Percentiles rank a stretch among this genome's conserved stretches.
Evolutionary conservation across 2,329 filamentous ascomycete genomes (phyloP).

Genomic region (Fonsecaea pugnacius): DNA sequence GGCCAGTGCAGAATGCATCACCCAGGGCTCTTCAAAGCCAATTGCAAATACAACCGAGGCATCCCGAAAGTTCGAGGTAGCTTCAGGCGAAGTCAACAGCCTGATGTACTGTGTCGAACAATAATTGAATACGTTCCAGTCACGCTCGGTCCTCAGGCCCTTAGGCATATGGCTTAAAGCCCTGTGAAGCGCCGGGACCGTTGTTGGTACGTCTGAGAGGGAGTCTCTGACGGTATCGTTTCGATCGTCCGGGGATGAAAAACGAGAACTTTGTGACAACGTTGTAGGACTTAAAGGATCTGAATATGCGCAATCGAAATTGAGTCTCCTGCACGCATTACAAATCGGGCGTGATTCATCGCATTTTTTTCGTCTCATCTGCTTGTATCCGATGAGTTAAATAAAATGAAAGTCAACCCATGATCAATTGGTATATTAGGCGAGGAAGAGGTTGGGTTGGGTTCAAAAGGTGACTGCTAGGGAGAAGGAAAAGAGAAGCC

Average conservation of each 20-base stretch:
- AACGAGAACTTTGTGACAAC: neutral
- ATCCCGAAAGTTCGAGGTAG: conserved; percentile 27
- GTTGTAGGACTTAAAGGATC: conserved; percentile 10
- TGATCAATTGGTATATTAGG: neutral
- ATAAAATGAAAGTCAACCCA: neutral
- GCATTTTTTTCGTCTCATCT: conserved; percentile 37
- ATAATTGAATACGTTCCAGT: conserved; percentile 32
- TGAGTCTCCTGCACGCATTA: conserved; percentile 32
- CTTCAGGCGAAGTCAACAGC: conserved; percentile 26
- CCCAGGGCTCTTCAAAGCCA: conserved; percentile 30
- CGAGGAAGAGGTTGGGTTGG: neutral
- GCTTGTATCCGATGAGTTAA: neutral
- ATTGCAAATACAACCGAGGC: conserved; percentile 23
- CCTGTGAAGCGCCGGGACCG: neutral
- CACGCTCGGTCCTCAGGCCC: conserved; percentile 26
- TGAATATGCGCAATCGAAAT: conserved; percentile 38
- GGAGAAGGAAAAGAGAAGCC: neutral
- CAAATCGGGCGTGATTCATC: conserved; percentile 41
- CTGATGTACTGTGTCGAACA: conserved; percentile 26
- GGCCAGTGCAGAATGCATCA: conserved; percentile 31
- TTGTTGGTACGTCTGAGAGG: neutral
- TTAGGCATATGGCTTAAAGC: conserved; percentile 16
- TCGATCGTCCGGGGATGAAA: neutral
- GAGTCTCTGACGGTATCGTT: neutral
- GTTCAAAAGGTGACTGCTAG: neutral